Base-by-base conservation (phyloP, 176 grass and related monocot genomes). In the Luzula sylvatica region DNA sequence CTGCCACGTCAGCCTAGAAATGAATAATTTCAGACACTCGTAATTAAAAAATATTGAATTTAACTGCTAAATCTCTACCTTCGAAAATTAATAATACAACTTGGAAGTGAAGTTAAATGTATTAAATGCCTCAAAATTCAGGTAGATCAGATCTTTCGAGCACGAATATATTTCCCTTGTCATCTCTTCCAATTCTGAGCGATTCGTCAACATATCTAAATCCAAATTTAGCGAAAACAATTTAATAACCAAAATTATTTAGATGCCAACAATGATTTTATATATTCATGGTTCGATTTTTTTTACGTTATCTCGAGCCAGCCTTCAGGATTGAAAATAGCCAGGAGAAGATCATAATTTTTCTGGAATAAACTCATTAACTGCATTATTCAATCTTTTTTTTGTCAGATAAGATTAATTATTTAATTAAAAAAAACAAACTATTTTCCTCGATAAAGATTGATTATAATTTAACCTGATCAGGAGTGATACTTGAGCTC, bases 301-400 rank as follows among this genome's bases (percentile, higher is more conserved):
- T 27, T 13, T 7, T 95, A 95, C 83, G 77, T 95, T 81, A 95
- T 95, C 68, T 95, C 89, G 3, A 95, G 77, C 83, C 83, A 95
- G 4, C 89, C 89, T 57, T 95, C 83, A 1, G 89, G 89, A 17
- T 95, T 88, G 73, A 95, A 95, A 76, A 82, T 85, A 26, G 55
- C 70, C 40, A 95, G 77, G 47, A 95, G 89, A 50, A 88, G 55
- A 43, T 82, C 80, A 12, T 88, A 78, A 58, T 95, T 95, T 68
- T 85, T 84, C 63, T 95, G 64, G 25, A 88, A 95, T 40, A 95
- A 55, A 58, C 78, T 77, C 83, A 88, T 88, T 70, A 88, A 67
- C 89, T 95, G 52, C 46, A 20, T 30, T 25, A 25, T 20, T 59
- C 21, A 63, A 28, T 30, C 15, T 21, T 18, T 20, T 35, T 11